Conservation (phyloP, 202 grass and related monocot species). For the Zizania palustris region DNA sequence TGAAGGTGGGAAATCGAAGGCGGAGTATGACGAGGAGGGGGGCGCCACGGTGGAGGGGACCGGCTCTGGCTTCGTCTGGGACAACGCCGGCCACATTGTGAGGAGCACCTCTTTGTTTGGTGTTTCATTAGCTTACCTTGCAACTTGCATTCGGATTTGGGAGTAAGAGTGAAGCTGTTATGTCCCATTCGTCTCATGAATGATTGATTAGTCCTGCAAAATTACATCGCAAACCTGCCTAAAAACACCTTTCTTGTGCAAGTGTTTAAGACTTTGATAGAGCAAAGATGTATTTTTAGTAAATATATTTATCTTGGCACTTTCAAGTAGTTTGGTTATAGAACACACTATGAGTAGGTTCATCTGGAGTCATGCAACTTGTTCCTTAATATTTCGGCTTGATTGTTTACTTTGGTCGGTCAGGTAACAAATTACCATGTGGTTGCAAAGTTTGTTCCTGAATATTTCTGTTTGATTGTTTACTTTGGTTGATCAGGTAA, state of each 20-base stretch:
- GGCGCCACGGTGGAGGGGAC: constrained; percentile 72
- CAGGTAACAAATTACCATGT: constrained; percentile 97
- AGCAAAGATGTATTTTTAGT: not conserved
- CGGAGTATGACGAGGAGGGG: constrained; percentile 36
- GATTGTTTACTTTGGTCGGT: not conserved
- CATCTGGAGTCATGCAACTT: not conserved
- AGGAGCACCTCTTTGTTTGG: constrained; percentile 29
- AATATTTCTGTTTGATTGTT: not conserved
- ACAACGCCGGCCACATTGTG: constrained; percentile 76
- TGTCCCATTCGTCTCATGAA: not conserved
- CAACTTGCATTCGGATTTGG: not conserved
- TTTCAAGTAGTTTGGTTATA: not conserved
- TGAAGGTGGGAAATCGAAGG: not conserved
- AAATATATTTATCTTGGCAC: not conserved
- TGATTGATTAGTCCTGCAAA: not conserved
- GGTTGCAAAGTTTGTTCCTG: constrained; percentile 60
- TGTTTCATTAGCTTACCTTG: not conserved
- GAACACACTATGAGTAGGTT: not conserved
- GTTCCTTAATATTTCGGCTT: not conserved
- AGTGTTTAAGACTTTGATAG: not conserved
- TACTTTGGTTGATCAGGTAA: constrained; percentile 55
- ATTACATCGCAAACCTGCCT: not conserved
- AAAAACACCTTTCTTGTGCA: too few species aligned
- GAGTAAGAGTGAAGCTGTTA: not conserved
- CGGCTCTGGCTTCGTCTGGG: constrained; percentile 83